phyloP scores from a whole-genome alignment of 208 protist genomes.

The Trypanosoma caninum region DNA sequence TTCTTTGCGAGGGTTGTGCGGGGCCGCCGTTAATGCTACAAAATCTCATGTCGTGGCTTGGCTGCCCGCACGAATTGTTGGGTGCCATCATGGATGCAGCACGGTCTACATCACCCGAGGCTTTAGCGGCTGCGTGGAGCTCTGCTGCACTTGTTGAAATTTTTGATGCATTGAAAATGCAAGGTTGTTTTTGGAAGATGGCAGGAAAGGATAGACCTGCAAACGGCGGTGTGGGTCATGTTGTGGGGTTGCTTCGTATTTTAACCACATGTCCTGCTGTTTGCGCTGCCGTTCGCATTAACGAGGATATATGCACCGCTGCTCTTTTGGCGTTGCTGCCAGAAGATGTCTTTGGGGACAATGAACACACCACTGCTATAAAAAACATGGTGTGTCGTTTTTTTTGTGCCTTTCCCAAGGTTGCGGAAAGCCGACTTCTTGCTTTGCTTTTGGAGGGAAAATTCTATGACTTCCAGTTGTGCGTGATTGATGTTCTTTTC shows the following conservation, averaged over 20 bases:
- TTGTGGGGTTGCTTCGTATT: slow-evolving; percentile 8
- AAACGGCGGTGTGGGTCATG: slow-evolving; percentile 7
- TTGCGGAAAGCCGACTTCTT: slow-evolving; percentile 17
- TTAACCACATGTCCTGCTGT: slow-evolving; percentile 18
- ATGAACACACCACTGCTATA: not conserved
- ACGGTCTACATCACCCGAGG: slow-evolving; percentile 14
- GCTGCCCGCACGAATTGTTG: slow-evolving; percentile 7
- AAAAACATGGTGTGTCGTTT: slow-evolving; percentile 9
- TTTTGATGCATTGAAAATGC: slow-evolving; percentile 15
- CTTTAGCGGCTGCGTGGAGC: slow-evolving; percentile 7
- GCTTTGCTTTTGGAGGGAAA: not conserved
- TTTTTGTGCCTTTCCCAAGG: slow-evolving; percentile 25
- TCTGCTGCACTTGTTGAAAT: slow-evolving; percentile 4
- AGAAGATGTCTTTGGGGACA: slow-evolving; percentile 6
- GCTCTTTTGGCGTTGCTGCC: slow-evolving; percentile 17
- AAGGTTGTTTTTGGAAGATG: slow-evolving; percentile 20
- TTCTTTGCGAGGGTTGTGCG: slow-evolving; percentile 43
- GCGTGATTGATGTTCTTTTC: slow-evolving; percentile 17
- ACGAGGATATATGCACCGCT: slow-evolving; percentile 5
- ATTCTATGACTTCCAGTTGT: slow-evolving; percentile 8
- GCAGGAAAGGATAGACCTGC: not conserved
- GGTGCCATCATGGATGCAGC: not conserved
- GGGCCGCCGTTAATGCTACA: slow-evolving; percentile 4
- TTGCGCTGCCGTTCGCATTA: slow-evolving; percentile 8
- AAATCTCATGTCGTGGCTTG: slow-evolving; percentile 17